These are phyloP conservation scores for Heracleum sosnowskyi DNA, from an alignment of 129 eudicot genomes.

Conservation along the genomic window DNA sequence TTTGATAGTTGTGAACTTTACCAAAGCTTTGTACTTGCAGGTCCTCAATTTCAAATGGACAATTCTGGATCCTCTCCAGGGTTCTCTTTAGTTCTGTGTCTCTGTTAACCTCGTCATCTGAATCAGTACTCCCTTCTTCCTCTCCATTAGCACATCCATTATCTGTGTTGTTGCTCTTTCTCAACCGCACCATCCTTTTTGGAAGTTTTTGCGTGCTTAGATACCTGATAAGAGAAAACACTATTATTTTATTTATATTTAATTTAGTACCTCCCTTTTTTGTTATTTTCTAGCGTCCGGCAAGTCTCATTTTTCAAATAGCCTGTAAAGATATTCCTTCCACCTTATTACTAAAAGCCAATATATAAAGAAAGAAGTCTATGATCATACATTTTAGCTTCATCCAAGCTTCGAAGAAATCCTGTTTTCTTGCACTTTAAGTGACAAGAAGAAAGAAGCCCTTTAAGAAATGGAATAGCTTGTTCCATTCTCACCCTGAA, in stretches of 20 bases:
- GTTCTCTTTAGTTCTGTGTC: constrained; percentile 30
- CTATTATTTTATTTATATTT: too few relatives aligned
- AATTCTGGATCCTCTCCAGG: constrained; percentile 33
- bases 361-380: not conserved
- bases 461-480: constrained; percentile 76
- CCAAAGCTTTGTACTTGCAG: constrained; percentile 70
- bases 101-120: constrained; percentile 30
- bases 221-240: constrained; percentile 50
- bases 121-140: constrained; percentile 34
- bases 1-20: constrained; percentile 17
- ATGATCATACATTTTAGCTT: constrained; percentile 73
- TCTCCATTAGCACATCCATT: constrained; percentile 28
- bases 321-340: not conserved
- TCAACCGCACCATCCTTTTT: constrained; percentile 52
- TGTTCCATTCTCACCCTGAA: constrained; percentile 69
- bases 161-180: constrained; percentile 40
- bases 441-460: constrained; percentile 79
- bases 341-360: not conserved
- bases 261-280: not conserved
- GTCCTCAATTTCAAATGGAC: constrained; percentile 56
- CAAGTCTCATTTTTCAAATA: not conserved
- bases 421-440: constrained; percentile 73
- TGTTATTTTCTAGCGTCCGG: not conserved
- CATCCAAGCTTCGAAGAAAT: constrained; percentile 73
- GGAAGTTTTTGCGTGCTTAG: constrained; percentile 83